Percentiles rank a stretch among this genome's conserved stretches.
Conservation (phyloP, 441 rosid species). For the Pelargonium myrrhifolium region DNA sequence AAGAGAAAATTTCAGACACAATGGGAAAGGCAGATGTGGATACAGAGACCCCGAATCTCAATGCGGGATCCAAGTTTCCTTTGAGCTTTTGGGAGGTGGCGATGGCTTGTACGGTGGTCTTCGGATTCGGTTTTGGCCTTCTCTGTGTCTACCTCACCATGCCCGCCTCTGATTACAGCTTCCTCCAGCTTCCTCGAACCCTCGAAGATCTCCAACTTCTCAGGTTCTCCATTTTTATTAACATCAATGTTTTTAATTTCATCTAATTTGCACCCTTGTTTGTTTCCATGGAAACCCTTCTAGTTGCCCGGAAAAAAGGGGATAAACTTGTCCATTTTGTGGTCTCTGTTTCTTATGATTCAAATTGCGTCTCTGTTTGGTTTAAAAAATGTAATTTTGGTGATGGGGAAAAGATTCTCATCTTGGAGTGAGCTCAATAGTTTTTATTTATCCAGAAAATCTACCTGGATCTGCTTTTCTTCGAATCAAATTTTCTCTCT, state of each 20-base stretch:
- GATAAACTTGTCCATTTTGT: no score
- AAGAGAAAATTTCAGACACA: not conserved
- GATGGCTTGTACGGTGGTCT: constrained; percentile 53
- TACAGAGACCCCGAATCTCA: not conserved
- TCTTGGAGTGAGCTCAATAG: no score
- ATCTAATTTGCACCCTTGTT: no score
- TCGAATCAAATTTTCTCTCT: no score
- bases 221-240: constrained; percentile 27
- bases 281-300: no score
- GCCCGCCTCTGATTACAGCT: constrained; percentile 63
- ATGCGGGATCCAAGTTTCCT: not conserved
- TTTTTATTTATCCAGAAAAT: no score
- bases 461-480: no score
- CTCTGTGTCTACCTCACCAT: constrained; percentile 67
- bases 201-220: constrained; percentile 67
- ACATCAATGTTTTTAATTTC: no score
- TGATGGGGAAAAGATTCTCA: no score
- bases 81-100: constrained; percentile 52
- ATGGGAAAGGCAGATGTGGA: not conserved
- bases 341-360: not conserved
- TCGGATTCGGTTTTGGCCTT: constrained; percentile 57
- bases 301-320: no score
- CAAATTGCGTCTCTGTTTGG: not conserved
- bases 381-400: not conserved
- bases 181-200: constrained; percentile 86